Evolutionary conservation across 257 asterid species (phyloP).

Genomic region (Solanum verrucosum): DNA sequence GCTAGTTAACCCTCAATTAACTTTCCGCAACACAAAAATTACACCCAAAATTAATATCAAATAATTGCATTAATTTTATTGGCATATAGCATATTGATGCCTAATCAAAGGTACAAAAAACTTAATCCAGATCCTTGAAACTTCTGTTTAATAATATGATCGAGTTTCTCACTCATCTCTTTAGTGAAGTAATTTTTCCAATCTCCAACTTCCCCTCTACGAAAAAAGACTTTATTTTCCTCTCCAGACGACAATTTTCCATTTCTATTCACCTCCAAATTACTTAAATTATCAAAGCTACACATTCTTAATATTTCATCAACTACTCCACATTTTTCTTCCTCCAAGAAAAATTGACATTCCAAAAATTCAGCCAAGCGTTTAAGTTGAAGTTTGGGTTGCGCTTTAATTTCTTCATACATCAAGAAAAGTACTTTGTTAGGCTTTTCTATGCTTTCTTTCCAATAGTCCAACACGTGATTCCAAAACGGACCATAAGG

Average conservation of each 20-base stretch:
- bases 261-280: slow-evolving; percentile 6
- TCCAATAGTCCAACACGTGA: background rate
- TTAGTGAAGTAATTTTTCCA: slow-evolving; percentile 1
- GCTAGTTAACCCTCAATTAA: background rate
- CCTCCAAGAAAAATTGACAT: background rate
- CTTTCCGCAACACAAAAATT: background rate
- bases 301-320: background rate
- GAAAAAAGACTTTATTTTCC: background rate
- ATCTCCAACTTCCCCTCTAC: background rate
- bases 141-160: background rate
- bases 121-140: background rate
- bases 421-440: background rate
- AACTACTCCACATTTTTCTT: background rate
- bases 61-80: background rate
- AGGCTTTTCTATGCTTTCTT: background rate
- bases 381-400: background rate
- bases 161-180: background rate
- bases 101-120: background rate
- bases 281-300: background rate
- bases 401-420: background rate
- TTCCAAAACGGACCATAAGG: slow-evolving; percentile 3
- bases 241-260: background rate
- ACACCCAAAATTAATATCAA: background rate
- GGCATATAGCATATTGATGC: background rate
- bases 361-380: background rate